phyloP scores from a whole-genome alignment of 768 basidiomycete species.

The Pholiota molesta region DNA sequence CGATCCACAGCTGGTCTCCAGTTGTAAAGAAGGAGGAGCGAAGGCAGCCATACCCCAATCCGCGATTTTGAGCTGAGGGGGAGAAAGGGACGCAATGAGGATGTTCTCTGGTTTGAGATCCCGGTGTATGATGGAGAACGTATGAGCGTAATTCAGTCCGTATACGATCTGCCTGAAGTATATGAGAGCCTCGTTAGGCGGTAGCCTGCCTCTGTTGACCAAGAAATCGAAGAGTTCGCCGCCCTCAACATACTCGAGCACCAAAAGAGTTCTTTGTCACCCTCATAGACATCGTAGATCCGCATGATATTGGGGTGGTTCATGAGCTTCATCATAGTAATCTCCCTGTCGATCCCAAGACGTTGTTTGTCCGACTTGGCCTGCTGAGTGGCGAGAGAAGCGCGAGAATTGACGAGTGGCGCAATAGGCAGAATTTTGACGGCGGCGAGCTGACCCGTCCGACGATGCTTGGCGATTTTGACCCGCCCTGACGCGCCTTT shows the following conservation, averaged over 20 bases:
- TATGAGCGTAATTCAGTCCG: conserved; percentile 95
- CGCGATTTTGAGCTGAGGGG: conserved; percentile 90
- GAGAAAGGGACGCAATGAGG: conserved; percentile 79
- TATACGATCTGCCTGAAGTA: conserved; percentile 97
- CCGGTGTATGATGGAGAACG: conserved; percentile 96
- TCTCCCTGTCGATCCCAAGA: conserved; percentile 90
- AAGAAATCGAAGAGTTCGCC: conserved; percentile 98
- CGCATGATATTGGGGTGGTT: conserved; percentile 96
- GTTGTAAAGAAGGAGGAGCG: conserved; percentile 78
- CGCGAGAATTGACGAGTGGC: conserved; percentile 72
- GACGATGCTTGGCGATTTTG: conserved; percentile 86
- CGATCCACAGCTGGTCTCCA: conserved; percentile 95
- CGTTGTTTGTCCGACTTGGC: conserved; percentile 81
- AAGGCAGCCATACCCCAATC: conserved; percentile 99
- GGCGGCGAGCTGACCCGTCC: conserved; percentile 90
- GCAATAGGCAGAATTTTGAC: conserved; percentile 93
- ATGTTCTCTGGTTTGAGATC: conserved; percentile 99
- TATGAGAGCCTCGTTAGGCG: conserved; percentile 78
- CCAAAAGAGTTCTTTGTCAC: conserved; percentile 88
- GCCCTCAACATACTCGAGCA: conserved; percentile 94
- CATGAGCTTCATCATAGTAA: conserved; percentile 99
- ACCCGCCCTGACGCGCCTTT: conserved; percentile 95
- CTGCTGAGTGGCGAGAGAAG: conserved; percentile 63
- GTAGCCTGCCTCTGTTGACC: conserved; percentile 84
- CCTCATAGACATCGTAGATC: conserved; percentile 95